Evolutionary conservation across 2,329 filamentous ascomycete genomes (phyloP).

Genomic region (Boeremia lycopersici): DNA sequence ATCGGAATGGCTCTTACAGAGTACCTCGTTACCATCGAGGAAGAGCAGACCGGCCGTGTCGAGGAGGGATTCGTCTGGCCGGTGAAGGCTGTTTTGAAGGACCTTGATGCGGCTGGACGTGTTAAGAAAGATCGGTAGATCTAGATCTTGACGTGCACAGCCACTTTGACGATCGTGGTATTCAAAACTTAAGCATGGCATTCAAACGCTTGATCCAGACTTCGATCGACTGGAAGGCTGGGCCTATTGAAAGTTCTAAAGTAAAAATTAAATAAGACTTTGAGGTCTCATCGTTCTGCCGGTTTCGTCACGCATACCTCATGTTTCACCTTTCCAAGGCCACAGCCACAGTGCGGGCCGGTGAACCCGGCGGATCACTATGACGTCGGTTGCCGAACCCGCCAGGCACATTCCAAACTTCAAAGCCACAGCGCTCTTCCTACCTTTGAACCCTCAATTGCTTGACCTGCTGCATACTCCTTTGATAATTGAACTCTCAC

Average conservation of each 20-base stretch:
- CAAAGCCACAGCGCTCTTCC: conserved; percentile 2
- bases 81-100: conserved; percentile 37
- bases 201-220: neutral
- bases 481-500: neutral
- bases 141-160: neutral
- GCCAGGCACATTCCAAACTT: conserved; percentile 13
- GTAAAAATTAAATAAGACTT: no score
- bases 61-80: conserved; percentile 48
- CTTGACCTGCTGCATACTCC: neutral
- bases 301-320: conserved; percentile 6
- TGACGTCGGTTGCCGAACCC: conserved; percentile 7
- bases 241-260: no score
- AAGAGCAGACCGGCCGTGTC: conserved; percentile 30
- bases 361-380: conserved; percentile 3
- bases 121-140: conserved; percentile 4
- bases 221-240: neutral
- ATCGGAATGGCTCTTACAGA: conserved; percentile 47
- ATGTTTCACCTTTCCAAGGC: conserved; percentile 2
- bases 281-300: no score
- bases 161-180: neutral
- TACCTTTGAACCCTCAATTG: neutral
- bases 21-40: conserved; percentile 43
- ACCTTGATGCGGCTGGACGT: conserved; percentile 28
- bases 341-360: conserved; percentile 6
- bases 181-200: neutral